Conservation (phyloP, 805 yeast species). For the Brettanomyces nanus region DNA sequence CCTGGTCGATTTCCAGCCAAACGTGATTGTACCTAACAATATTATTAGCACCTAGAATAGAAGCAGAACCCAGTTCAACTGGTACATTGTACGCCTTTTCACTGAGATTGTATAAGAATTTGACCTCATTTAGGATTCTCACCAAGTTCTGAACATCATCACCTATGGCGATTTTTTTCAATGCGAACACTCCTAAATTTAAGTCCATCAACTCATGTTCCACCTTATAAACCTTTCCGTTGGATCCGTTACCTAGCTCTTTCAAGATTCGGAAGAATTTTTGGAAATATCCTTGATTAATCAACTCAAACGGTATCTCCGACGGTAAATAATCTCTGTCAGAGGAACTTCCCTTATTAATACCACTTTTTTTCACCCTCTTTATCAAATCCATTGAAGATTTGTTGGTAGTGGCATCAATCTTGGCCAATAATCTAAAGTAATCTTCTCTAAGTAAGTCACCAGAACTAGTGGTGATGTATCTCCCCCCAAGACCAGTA, state of each 20-base stretch:
- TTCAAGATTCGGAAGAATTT: slow-evolving; percentile 59
- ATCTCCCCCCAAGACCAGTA: slow-evolving; percentile 2
- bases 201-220: slow-evolving; percentile 70
- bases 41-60: too few species aligned
- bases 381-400: slow-evolving; percentile 5
- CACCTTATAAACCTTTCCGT: slow-evolving; percentile 79
- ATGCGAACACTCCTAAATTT: slow-evolving; percentile 71
- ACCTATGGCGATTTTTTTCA: slow-evolving; percentile 81
- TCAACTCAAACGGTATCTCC: slow-evolving; percentile 34
- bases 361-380: not conserved
- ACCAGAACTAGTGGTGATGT: slow-evolving; percentile 8
- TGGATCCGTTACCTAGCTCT: slow-evolving; percentile 71
- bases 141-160: slow-evolving; percentile 60
- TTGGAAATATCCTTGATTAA: slow-evolving; percentile 75
- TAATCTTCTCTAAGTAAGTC: slow-evolving; percentile 21
- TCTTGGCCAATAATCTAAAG: slow-evolving; percentile 18
- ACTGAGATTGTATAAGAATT: slow-evolving; percentile 51
- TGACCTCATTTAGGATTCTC: slow-evolving; percentile 70
- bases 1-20: slow-evolving; percentile 68
- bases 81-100: slow-evolving; percentile 16
- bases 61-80: slow-evolving; percentile 13
- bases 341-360: not conserved
- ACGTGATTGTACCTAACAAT: slow-evolving; percentile 84
- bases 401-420: slow-evolving; percentile 5
- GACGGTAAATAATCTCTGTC: slow-evolving; percentile 15